Evolutionary conservation across 768 basidiomycete genomes (phyloP).

Genomic region (Lactarius sanguifluus): DNA sequence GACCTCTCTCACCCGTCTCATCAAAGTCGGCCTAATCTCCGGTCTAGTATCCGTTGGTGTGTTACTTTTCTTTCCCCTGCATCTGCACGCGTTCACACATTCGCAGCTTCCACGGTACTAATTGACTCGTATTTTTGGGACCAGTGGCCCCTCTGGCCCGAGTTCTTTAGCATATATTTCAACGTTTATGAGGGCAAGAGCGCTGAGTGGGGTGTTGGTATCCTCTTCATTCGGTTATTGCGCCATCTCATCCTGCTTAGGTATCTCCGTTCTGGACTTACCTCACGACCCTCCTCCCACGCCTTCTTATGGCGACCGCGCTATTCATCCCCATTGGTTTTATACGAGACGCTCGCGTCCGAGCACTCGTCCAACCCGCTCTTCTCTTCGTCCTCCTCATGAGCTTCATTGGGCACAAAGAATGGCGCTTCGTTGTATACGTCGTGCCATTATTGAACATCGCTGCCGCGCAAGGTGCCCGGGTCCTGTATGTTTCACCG

Average conservation of each 20-base stretch:
- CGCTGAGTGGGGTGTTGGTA: conserved; percentile 86
- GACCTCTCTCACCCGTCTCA: conserved; percentile 44
- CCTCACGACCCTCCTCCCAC: conserved; percentile 67
- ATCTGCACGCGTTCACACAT: background rate
- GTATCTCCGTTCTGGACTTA: conserved; percentile 71
- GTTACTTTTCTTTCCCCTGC: conserved; percentile 19
- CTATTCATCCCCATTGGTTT: conserved; percentile 61
- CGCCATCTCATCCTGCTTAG: conserved; percentile 39
- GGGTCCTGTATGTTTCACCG: conserved; percentile 56
- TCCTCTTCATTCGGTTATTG: background rate
- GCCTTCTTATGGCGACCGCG: conserved; percentile 64
- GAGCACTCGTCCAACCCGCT: conserved; percentile 51
- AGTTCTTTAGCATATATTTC: conserved; percentile 73
- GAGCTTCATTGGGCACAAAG: conserved; percentile 86
- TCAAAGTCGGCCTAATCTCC: conserved; percentile 51
- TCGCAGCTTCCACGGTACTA: conserved; percentile 53
- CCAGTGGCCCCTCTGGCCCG: conserved; percentile 78
- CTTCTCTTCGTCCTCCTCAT: conserved; percentile 58
- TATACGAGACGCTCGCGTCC: conserved; percentile 48
- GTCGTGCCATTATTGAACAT: conserved; percentile 80
- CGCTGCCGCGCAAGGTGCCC: conserved; percentile 65
- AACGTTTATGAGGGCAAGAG: conserved; percentile 88
- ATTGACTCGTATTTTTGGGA: conserved; percentile 91
- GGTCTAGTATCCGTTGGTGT: conserved; percentile 54
- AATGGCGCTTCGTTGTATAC: conserved; percentile 96